Conservation (phyloP, 2,329 filamentous ascomycete genomes). For the Aspergillus novoparasiticus region DNA sequence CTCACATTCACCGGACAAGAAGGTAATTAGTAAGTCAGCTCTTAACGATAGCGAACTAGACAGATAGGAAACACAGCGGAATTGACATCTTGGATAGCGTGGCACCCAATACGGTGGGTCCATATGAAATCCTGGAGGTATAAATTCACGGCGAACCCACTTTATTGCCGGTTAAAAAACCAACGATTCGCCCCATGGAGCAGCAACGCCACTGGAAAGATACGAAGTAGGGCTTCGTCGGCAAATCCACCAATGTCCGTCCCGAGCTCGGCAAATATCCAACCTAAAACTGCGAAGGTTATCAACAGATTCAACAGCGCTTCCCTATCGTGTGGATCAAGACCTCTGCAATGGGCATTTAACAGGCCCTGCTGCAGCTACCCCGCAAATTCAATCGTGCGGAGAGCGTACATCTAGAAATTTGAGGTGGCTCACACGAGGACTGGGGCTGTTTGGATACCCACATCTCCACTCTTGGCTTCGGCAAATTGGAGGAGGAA, state of each 20-base stretch:
- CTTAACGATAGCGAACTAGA: neutral
- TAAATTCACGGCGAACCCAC: neutral
- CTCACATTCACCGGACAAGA: neutral
- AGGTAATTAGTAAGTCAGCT: neutral
- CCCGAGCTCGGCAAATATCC: slow-evolving; percentile 13
- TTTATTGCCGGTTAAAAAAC: neutral
- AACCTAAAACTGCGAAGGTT: slow-evolving; percentile 5
- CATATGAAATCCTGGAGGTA: neutral
- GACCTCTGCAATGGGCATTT: neutral
- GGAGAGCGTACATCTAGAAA: slow-evolving; percentile 12
- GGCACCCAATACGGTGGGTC: neutral
- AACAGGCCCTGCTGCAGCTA: slow-evolving; percentile 9
- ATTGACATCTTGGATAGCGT: neutral
- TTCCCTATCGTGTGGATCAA: neutral
- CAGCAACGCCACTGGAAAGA: neutral
- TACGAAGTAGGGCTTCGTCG: slow-evolving; percentile 10
- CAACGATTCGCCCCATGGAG: neutral
- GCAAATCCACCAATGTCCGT: slow-evolving; percentile 14
- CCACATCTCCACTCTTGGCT: slow-evolving; percentile 7
- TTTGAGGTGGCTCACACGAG: neutral
- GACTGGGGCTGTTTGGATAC: neutral
- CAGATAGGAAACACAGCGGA: neutral
- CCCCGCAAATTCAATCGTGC: slow-evolving; percentile 26
- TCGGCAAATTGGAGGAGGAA: neutral
- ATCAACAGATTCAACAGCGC: neutral